These are phyloP conservation scores for Cichorium intybus DNA, from an alignment of 140 eudicot species.

Conservation along the genomic window DNA sequence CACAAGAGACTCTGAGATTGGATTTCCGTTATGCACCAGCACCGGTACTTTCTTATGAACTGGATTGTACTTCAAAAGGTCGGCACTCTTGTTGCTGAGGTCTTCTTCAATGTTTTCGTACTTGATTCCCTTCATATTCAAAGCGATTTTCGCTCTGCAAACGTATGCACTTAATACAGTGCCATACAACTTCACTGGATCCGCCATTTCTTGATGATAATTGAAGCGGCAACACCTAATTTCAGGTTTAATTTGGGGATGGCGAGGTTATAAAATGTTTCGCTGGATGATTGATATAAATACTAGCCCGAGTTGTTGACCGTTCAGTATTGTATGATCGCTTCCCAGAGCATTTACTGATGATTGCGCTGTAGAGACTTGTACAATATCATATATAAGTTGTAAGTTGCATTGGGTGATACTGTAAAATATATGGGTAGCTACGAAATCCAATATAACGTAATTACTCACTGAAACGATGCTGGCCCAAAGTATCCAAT, in stretches of 20 bases:
- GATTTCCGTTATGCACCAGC: conserved; percentile 24
- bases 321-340: not conserved
- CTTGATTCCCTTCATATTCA: conserved; percentile 16
- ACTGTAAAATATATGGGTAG: too few relatives aligned
- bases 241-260: not conserved
- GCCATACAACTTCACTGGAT: conserved; percentile 10
- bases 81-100: conserved; percentile 13
- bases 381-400: not conserved
- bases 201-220: conserved; percentile 3
- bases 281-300: not conserved
- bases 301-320: not conserved
- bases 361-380: not conserved
- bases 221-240: not conserved
- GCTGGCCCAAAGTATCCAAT: not conserved
- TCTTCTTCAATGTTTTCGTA: conserved; percentile 22
- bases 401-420: not conserved
- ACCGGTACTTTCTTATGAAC: conserved; percentile 23
- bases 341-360: not conserved
- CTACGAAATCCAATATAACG: too few relatives aligned
- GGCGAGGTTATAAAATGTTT: not conserved
- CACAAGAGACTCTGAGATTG: conserved; percentile 27
- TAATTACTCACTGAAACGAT: too few relatives aligned
- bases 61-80: conserved; percentile 24
- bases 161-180: not conserved
- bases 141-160: conserved; percentile 19